Percentiles rank a stretch among this genome's conserved stretches.
Evolutionary conservation across 2,329 filamentous ascomycete species (phyloP).

Genomic region (Zymoseptoria tritici): DNA sequence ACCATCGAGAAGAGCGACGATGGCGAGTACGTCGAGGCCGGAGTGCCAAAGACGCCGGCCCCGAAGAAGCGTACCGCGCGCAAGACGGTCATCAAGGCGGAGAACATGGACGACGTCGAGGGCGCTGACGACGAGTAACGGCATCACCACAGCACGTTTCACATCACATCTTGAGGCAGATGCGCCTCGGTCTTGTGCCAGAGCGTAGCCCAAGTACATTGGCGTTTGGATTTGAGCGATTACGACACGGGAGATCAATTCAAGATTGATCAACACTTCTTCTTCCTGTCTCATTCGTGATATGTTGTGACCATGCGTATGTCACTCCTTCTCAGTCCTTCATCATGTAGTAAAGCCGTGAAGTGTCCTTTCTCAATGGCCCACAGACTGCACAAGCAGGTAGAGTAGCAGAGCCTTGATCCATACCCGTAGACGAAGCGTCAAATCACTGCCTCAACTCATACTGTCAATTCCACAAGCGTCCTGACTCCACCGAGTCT

Average conservation of each 20-base stretch:
- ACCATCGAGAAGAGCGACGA: conserved; percentile 34
- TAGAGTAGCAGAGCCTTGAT: no score
- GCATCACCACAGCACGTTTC: background rate
- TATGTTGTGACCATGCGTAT: background rate
- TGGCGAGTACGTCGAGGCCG: background rate
- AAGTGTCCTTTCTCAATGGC: background rate
- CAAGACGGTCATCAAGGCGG: background rate
- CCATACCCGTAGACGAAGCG: no score
- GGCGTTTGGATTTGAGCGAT: background rate
- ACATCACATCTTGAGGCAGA: background rate
- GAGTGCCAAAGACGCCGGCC: background rate
- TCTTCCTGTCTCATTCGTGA: background rate
- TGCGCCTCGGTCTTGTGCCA: background rate
- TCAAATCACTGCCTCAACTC: no score
- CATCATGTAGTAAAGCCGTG: background rate
- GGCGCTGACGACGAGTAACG: background rate
- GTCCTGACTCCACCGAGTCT: no score
- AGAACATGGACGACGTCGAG: background rate
- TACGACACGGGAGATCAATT: background rate
- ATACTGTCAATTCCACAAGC: no score
- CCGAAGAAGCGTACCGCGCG: background rate
- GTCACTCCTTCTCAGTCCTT: background rate
- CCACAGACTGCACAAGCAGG: background rate
- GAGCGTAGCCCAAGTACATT: background rate
- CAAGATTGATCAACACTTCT: background rate